Evolutionary conservation across 495 filamentous ascomycete genomes (phyloP).

Genomic region (Cairneyella variabilis): DNA sequence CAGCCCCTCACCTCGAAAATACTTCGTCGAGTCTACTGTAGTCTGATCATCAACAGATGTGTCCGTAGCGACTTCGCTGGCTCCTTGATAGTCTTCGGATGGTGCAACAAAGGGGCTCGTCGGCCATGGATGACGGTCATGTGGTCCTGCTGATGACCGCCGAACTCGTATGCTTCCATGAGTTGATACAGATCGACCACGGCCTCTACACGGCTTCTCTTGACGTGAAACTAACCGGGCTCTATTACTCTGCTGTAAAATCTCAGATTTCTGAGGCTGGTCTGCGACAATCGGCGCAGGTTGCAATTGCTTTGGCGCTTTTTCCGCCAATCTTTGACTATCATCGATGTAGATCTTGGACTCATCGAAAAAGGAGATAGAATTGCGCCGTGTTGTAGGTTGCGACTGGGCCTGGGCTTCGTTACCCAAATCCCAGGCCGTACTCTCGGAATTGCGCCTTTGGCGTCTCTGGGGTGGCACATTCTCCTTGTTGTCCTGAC

Average conservation of each 20-base stretch:
- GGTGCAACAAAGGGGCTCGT: background rate
- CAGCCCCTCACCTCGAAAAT: background rate
- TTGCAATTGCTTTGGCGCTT: no score
- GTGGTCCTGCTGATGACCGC: constrained; percentile 10
- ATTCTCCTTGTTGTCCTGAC: background rate
- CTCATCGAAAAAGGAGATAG: constrained; percentile 9
- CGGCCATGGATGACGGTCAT: background rate
- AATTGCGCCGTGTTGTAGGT: constrained; percentile 13
- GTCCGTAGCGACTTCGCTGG: constrained; percentile 15
- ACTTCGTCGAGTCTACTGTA: background rate
- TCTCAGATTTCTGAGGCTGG: constrained; percentile 6
- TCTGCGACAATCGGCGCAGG: background rate
- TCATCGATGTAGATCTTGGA: no score
- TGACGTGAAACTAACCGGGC: constrained; percentile 14
- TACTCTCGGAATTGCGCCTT: constrained; percentile 28
- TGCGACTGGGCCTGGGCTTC: background rate
- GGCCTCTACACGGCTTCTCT: background rate
- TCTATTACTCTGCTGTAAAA: constrained; percentile 2
- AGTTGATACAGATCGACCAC: constrained; percentile 22
- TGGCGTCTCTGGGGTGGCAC: constrained; percentile 1
- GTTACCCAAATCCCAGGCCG: constrained; percentile 16
- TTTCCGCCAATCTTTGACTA: no score
- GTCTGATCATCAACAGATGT: constrained; percentile 16
- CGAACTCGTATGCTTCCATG: constrained; percentile 23
- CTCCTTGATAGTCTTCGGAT: constrained; percentile 7